phyloP scores from a whole-genome alignment of 2,329 filamentous ascomycete species.

The Teratosphaeria destructans region DNA sequence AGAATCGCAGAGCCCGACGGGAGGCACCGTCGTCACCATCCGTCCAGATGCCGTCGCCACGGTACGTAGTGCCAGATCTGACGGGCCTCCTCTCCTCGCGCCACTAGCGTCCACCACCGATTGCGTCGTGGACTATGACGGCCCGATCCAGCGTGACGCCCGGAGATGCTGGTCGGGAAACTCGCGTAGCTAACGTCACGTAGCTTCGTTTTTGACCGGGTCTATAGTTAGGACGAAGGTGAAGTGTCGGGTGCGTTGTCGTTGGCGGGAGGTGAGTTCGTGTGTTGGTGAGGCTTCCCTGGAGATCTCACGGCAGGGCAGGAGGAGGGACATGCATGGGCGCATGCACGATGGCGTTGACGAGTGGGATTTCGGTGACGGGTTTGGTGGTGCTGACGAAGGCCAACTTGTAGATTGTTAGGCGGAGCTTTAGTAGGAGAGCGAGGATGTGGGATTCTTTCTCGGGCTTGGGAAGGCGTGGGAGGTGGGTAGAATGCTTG shows the following conservation, averaged over 20 bases:
- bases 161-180: neutral
- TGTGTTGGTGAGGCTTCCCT: neutral
- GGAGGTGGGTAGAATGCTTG: neutral
- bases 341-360: neutral
- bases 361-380: neutral
- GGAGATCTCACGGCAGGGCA: neutral
- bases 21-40: too few relatives aligned
- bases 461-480: neutral
- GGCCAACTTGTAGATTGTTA: neutral
- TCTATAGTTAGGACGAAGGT: neutral
- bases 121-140: neutral
- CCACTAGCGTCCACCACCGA: neutral
- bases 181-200: neutral
- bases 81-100: too few relatives aligned
- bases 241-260: neutral
- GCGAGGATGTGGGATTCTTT: neutral
- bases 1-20: too few relatives aligned
- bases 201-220: neutral
- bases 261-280: neutral
- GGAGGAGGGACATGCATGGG: neutral
- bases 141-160: neutral
- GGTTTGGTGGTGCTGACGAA: neutral
- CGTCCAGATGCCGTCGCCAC: too few relatives aligned
- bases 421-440: neutral
- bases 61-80: too few relatives aligned